A percentile compares a stretch with the other conserved stretches of the same genome.
These are phyloP conservation scores for Ocimum tenuiflorum DNA, from an alignment of 257 asterid species.

Conservation along the genomic window DNA sequence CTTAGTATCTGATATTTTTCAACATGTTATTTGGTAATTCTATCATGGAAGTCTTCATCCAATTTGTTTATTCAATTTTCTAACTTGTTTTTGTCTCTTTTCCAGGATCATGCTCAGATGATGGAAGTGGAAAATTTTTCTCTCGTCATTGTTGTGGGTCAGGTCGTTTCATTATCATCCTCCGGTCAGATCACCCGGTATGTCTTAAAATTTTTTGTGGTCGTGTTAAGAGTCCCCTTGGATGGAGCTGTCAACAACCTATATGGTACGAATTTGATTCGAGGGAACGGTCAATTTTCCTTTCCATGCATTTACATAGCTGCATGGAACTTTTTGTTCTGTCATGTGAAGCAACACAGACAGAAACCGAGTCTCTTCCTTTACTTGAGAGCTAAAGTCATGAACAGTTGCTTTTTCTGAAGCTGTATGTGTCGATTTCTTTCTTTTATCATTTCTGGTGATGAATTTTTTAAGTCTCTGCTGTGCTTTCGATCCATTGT, in stretches of 20 bases:
- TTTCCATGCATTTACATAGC: conserved; percentile 14
- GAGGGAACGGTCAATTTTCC: conserved; percentile 7
- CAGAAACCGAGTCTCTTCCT: conserved; percentile 6
- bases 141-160: conserved; percentile 20
- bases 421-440: conserved; percentile 19
- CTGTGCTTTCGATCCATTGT: neutral
- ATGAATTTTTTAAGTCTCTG: conserved; percentile 1
- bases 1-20: neutral
- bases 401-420: conserved; percentile 2
- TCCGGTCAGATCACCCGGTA: conserved; percentile 15
- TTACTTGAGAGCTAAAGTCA: conserved; percentile 15
- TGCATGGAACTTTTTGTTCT: conserved; percentile 21
- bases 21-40: neutral
- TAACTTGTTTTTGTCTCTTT: neutral
- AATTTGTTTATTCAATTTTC: neutral
- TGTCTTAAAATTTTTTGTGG: neutral
- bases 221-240: neutral
- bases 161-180: conserved; percentile 6
- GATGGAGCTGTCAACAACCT: conserved; percentile 14
- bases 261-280: conserved; percentile 3
- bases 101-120: conserved; percentile 20
- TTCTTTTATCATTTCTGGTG: conserved; percentile 16
- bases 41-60: neutral
- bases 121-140: conserved; percentile 16
- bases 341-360: conserved; percentile 20